phyloP scores from a whole-genome alignment of 441 rosid species.

The Gossypium gossypioides region DNA sequence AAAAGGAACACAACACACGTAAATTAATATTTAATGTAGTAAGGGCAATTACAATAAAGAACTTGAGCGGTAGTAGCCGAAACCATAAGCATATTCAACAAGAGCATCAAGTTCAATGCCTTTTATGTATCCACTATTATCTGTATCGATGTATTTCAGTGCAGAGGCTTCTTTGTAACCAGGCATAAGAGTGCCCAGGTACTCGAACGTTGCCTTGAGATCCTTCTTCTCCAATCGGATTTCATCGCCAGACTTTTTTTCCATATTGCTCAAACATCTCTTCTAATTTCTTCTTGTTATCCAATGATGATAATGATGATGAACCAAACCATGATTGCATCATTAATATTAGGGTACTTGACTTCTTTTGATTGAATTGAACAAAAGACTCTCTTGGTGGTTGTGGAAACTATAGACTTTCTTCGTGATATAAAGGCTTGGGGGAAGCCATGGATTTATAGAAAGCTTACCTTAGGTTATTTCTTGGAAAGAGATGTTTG shows the following conservation, averaged over 20 bases:
- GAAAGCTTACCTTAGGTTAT: neutral
- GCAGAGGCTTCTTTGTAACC: conserved; percentile 14
- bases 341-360: neutral
- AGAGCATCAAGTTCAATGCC: neutral
- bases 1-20: too few species aligned
- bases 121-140: conserved; percentile 12
- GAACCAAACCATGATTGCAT: neutral
- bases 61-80: neutral
- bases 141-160: conserved; percentile 11
- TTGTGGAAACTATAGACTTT: neutral
- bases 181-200: conserved; percentile 12
- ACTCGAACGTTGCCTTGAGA: conserved; percentile 7
- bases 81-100: neutral
- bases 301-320: neutral
- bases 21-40: too few species aligned
- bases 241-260: neutral
- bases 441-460: neutral
- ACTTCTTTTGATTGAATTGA: neutral
- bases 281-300: conserved; percentile 11
- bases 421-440: neutral
- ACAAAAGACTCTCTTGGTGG: neutral
- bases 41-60: too few species aligned
- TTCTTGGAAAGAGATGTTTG: neutral
- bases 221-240: conserved; percentile 11
- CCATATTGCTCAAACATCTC: conserved; percentile 12